A percentile compares a stretch with the other conserved stretches of the same genome.
Evolutionary conservation across 1,139 yeast genomes (phyloP).

Genomic region (Meyerozyma elateridarum): DNA sequence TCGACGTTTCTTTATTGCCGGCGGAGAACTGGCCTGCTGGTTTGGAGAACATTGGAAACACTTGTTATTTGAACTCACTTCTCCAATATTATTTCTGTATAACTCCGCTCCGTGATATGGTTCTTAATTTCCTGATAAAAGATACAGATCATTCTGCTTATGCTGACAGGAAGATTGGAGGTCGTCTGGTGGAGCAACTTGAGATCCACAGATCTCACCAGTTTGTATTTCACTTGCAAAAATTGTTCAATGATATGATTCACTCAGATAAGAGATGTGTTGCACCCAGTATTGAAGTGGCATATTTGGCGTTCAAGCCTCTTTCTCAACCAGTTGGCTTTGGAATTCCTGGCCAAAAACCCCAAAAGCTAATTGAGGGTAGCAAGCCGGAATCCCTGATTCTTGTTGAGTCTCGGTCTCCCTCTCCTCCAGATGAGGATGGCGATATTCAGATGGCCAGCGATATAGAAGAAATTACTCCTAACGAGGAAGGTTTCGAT

Average conservation of each 20-base stretch:
- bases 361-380: conserved; percentile 10
- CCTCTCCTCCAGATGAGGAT: not conserved
- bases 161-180: conserved; percentile 68
- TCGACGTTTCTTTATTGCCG: conserved; percentile 59
- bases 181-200: conserved; percentile 64
- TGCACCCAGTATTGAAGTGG: conserved; percentile 78
- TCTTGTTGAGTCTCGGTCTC: not conserved
- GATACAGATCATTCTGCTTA: conserved; percentile 14
- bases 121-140: conserved; percentile 48
- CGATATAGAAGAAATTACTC: conserved; percentile 8
- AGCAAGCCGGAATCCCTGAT: not conserved
- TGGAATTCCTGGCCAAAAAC: conserved; percentile 15
- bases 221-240: conserved; percentile 68
- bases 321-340: conserved; percentile 63
- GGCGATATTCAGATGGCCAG: conserved; percentile 7
- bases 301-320: conserved; percentile 82
- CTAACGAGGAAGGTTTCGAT: conserved; percentile 4
- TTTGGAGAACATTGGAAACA: conserved; percentile 87
- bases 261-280: conserved; percentile 60
- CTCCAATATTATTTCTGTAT: conserved; percentile 86
- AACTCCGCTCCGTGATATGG: conserved; percentile 68
- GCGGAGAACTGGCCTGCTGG: conserved; percentile 83
- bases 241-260: conserved; percentile 67
- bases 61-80: conserved; percentile 88
- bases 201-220: conserved; percentile 81